These are phyloP conservation scores for Suaeda aralocaspica DNA, from an alignment of 148 eudicot species.

Conservation along the genomic window DNA sequence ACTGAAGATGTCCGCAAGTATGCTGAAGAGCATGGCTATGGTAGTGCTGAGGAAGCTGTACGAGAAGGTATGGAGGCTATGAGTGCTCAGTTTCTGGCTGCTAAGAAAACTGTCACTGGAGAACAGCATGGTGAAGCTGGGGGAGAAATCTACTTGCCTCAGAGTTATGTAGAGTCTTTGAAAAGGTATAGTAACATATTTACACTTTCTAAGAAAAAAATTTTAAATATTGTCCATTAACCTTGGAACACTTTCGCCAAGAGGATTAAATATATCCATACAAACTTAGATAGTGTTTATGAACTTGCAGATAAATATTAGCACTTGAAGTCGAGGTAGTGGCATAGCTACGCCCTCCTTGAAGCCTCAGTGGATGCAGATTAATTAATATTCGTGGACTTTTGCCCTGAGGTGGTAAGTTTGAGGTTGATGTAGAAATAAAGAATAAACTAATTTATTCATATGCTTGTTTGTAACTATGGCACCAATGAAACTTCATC, in stretches of 20 bases:
- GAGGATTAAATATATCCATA: background rate
- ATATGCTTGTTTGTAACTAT: slow-evolving; percentile 21
- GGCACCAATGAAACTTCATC: slow-evolving; percentile 23
- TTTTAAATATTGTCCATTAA: background rate
- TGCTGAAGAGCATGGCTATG: slow-evolving; percentile 98
- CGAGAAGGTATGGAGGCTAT: slow-evolving; percentile 87
- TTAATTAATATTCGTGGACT: slow-evolving; percentile 21
- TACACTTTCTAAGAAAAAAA: background rate
- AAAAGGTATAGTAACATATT: slow-evolving; percentile 29
- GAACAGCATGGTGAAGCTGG: slow-evolving; percentile 97
- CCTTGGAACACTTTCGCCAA: too few relatives aligned
- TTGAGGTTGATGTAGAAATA: slow-evolving; percentile 29
- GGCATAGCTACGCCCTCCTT: slow-evolving; percentile 17
- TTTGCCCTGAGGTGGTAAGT: slow-evolving; percentile 42
- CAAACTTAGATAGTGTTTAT: background rate
- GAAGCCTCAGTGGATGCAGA: slow-evolving; percentile 39
- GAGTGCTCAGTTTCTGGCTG: slow-evolving; percentile 91
- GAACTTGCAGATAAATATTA: slow-evolving; percentile 21
- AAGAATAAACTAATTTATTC: slow-evolving; percentile 12
- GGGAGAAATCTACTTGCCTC: slow-evolving; percentile 97
- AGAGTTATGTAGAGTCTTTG: slow-evolving; percentile 53
- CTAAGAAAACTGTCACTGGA: slow-evolving; percentile 89
- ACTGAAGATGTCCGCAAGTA: slow-evolving; percentile 94
- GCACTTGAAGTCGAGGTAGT: slow-evolving; percentile 22
- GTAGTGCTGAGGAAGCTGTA: slow-evolving; percentile 89